These are phyloP conservation scores for Trichoderma sp. DNA, from an alignment of 2,329 filamentous ascomycete species.

Conservation along the genomic window DNA sequence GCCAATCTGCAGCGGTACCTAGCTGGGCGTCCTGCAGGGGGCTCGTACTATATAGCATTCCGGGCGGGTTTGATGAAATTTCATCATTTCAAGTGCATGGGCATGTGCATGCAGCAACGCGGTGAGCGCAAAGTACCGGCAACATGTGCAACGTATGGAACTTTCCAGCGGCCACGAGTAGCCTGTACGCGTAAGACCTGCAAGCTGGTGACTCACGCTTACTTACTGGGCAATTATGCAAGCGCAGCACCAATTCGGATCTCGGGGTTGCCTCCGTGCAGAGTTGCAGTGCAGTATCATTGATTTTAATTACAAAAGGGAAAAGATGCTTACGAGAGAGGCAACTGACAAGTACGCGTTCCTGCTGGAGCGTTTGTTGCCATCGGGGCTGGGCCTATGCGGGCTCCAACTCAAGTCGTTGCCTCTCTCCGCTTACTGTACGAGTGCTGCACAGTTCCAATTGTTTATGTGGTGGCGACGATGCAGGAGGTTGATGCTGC, in stretches of 20 bases:
- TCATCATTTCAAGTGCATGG: background rate
- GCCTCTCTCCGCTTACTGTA: background rate
- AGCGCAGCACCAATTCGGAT: conserved; percentile 14
- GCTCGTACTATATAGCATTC: background rate
- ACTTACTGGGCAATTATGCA: conserved; percentile 16
- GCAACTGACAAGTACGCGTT: background rate
- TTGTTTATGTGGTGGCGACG: too few relatives aligned
- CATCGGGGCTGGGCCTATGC: background rate
- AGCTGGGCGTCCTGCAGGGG: background rate
- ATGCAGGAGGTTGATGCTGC: background rate
- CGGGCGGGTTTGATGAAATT: background rate
- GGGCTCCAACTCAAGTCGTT: background rate
- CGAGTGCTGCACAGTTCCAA: background rate
- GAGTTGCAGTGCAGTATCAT: background rate
- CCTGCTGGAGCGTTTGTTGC: background rate
- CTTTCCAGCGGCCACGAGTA: background rate
- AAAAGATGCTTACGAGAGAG: background rate
- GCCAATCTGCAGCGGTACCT: background rate
- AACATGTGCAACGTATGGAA: background rate
- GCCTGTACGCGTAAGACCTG: background rate
- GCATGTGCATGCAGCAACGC: background rate
- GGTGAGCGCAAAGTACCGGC: background rate
- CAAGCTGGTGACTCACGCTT: conserved; percentile 12
- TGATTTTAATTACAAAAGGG: background rate
- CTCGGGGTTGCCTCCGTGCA: background rate